These are phyloP conservation scores for Venturia pyrina DNA, from an alignment of 2,329 filamentous ascomycete genomes.

Conservation along the genomic window DNA sequence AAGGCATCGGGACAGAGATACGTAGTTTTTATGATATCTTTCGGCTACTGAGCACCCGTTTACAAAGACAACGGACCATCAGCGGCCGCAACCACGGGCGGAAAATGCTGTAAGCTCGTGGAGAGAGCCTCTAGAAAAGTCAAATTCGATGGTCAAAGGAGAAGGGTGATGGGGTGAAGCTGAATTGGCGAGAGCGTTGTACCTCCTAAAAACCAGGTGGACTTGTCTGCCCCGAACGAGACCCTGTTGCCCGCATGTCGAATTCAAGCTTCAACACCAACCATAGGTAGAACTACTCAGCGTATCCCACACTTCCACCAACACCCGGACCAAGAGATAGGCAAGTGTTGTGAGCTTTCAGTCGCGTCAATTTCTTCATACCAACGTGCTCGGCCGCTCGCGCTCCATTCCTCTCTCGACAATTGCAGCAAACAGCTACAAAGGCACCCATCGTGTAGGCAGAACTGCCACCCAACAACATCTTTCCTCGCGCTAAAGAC, in stretches of 20 bases:
- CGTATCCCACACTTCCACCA: neutral
- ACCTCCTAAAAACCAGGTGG: neutral
- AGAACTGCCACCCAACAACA: neutral
- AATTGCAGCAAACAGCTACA: neutral
- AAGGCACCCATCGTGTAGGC: slow-evolving; percentile 1
- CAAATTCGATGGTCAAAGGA: neutral
- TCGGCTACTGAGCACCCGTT: neutral
- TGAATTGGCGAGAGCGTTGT: too few species aligned
- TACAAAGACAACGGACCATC: neutral
- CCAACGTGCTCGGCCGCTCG: neutral
- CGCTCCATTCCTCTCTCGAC: neutral
- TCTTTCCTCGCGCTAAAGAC: neutral
- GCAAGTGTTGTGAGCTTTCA: neutral
- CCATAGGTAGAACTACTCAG: neutral
- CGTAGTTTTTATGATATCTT: neutral
- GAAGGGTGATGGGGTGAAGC: too few species aligned
- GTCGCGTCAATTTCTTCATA: neutral
- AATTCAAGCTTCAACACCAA: neutral
- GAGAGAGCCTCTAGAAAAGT: neutral
- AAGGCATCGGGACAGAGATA: neutral
- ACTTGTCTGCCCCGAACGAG: neutral
- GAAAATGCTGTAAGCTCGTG: neutral
- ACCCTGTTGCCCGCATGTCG: neutral
- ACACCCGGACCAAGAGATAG: neutral
- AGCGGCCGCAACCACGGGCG: neutral